These are phyloP conservation scores for Penicillium freii DNA, from an alignment of 2,329 filamentous ascomycete species.

Conservation along the genomic window DNA sequence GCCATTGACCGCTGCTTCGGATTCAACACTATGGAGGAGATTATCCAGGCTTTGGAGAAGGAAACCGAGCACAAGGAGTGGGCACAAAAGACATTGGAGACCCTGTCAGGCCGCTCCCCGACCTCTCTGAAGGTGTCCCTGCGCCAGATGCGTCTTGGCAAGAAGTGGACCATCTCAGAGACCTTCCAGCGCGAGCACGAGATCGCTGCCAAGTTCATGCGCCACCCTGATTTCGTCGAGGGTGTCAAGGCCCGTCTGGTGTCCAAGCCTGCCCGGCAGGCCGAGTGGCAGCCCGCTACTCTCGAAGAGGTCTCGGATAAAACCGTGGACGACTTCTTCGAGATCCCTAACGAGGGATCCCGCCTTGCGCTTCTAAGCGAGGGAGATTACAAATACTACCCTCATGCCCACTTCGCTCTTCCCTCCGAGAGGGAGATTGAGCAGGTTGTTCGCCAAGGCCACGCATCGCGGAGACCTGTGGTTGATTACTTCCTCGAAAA, in stretches of 20 bases:
- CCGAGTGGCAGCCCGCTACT: conserved; percentile 72
- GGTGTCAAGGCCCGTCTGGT: conserved; percentile 82
- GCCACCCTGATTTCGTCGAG: conserved; percentile 83
- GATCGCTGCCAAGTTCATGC: conserved; percentile 86
- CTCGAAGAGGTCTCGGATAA: conserved; percentile 64
- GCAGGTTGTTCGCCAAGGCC: conserved; percentile 42
- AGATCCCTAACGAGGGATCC: conserved; percentile 44
- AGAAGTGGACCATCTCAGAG: conserved; percentile 74
- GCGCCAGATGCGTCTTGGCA: conserved; percentile 74
- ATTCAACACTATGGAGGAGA: conserved; percentile 64
- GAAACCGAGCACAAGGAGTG: conserved; percentile 62
- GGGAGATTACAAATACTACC: conserved; percentile 68
- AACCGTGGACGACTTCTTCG: conserved; percentile 69
- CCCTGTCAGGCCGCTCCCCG: conserved; percentile 75
- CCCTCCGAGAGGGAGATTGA: conserved; percentile 64
- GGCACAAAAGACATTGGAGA: conserved; percentile 74
- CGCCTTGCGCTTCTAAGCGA: conserved; percentile 62
- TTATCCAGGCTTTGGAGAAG: conserved; percentile 65
- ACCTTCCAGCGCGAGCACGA: conserved; percentile 83
- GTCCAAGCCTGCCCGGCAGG: conserved; percentile 62
- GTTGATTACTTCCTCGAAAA: conserved; percentile 60
- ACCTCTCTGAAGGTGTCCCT: conserved; percentile 83
- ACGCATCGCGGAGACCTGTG: conserved; percentile 57
- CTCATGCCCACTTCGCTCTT: conserved; percentile 65
- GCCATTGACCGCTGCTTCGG: conserved; percentile 84